Percentiles rank a stretch among this genome's conserved stretches.
These are phyloP conservation scores for Jaapia argillacea DNA, from an alignment of 768 basidiomycete species.

Conservation along the genomic window DNA sequence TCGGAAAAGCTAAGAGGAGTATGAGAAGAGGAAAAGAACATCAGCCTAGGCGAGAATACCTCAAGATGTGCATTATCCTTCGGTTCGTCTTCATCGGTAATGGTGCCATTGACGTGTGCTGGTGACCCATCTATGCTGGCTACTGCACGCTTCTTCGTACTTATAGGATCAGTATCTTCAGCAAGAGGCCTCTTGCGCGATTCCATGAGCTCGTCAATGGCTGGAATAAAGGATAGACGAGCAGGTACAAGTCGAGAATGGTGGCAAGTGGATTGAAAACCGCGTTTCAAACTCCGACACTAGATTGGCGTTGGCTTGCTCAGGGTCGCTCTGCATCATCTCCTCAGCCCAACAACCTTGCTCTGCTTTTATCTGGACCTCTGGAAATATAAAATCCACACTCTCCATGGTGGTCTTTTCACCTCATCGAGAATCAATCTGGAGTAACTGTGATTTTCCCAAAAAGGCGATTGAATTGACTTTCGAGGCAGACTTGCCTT, in stretches of 20 bases:
- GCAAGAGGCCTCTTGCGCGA: constrained; percentile 50
- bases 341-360: too few relatives aligned
- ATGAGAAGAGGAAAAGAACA: constrained; percentile 8
- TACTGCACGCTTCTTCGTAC: constrained; percentile 49
- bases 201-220: constrained; percentile 26
- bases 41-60: constrained; percentile 9
- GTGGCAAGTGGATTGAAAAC: constrained; percentile 7
- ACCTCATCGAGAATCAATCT: too few relatives aligned
- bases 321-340: not conserved
- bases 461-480: too few relatives aligned
- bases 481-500: too few relatives aligned
- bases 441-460: too few relatives aligned
- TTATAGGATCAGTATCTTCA: constrained; percentile 37
- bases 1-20: constrained; percentile 50
- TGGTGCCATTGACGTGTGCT: constrained; percentile 39
- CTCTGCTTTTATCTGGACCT: too few relatives aligned
- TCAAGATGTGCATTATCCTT: constrained; percentile 21
- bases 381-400: too few relatives aligned
- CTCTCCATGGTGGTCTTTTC: too few relatives aligned
- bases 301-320: not conserved
- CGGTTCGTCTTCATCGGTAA: constrained; percentile 31
- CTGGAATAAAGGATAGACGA: constrained; percentile 11
- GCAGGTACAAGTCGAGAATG: constrained; percentile 6
- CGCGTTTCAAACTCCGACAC: constrained; percentile 1
- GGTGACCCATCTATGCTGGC: constrained; percentile 38